Conservation (phyloP, 208 protist species). For the Trypanosoma grayi region DNA sequence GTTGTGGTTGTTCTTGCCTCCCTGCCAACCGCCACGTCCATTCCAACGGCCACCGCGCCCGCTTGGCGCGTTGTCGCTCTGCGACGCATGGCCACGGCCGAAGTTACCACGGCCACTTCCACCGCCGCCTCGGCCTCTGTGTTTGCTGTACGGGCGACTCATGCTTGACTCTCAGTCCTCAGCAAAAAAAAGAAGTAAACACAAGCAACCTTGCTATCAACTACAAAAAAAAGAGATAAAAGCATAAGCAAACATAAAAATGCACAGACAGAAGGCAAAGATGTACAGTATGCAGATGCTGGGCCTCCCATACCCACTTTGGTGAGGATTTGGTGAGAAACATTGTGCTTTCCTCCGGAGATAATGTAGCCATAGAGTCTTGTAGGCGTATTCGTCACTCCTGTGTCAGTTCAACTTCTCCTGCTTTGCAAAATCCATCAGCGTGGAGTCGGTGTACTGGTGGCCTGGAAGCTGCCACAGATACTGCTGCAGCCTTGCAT, state of each 20-base stretch:
- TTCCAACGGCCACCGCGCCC: neutral
- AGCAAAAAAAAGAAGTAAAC: neutral
- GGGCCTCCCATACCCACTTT: too few species aligned
- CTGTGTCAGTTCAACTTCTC: neutral
- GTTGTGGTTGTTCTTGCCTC: too few species aligned
- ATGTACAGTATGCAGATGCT: too few species aligned
- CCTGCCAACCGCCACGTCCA: too few species aligned
- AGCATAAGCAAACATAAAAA: neutral
- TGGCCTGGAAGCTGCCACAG: constrained; percentile 46
- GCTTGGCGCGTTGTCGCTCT: neutral
- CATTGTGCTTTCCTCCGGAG: too few species aligned
- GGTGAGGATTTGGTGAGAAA: too few species aligned
- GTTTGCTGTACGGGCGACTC: constrained; percentile 65
- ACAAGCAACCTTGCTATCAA: neutral
- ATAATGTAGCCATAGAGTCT: too few species aligned
- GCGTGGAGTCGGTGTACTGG: constrained; percentile 37
- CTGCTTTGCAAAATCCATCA: constrained; percentile 32
- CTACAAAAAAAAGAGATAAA: neutral
- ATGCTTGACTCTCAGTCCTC: constrained; percentile 21
- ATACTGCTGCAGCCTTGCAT: constrained; percentile 48
- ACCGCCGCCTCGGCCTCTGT: constrained; percentile 19
- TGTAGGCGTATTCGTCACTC: too few species aligned
- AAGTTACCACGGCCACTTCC: constrained; percentile 20
- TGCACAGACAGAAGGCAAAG: too few species aligned
- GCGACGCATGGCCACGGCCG: constrained; percentile 10